Evolutionary conservation across 1,139 yeast genomes (phyloP).

Genomic region (Suhomyces kunorum): DNA sequence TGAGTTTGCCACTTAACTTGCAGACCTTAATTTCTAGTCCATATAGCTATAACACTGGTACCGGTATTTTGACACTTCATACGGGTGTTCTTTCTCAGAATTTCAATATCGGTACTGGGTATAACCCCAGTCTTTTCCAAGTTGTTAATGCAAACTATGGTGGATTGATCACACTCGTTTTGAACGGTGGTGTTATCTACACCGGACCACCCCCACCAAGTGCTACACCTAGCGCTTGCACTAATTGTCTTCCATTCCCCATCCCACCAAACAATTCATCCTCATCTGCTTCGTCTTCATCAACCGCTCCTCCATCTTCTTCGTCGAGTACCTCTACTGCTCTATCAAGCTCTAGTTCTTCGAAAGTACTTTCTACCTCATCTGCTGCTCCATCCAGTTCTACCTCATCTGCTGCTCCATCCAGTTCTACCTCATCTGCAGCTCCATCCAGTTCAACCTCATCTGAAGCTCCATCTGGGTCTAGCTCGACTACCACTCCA

Average conservation of each 20-base stretch:
- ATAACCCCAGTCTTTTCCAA: slow-evolving; percentile 12
- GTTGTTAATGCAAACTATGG: slow-evolving; percentile 20
- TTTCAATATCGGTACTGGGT: slow-evolving; percentile 29
- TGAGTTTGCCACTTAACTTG: slow-evolving; percentile 18
- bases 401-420: not conserved
- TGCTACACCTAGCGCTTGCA: slow-evolving; percentile 7
- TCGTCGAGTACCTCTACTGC: slow-evolving; percentile 1
- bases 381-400: not conserved
- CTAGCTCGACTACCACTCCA: slow-evolving; percentile 1
- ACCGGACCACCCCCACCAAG: slow-evolving; percentile 15
- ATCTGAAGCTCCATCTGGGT: not conserved
- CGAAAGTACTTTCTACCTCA: not conserved
- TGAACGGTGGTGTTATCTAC: slow-evolving; percentile 23
- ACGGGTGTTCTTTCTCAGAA: slow-evolving; percentile 14
- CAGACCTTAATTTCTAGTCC: slow-evolving; percentile 4
- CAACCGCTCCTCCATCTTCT: not conserved
- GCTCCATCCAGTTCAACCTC: not conserved
- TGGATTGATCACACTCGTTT: slow-evolving; percentile 15
- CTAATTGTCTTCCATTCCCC: slow-evolving; percentile 6
- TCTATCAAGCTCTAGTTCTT: not conserved
- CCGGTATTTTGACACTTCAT: slow-evolving; percentile 26
- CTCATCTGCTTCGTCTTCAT: not conserved
- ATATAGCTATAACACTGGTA: slow-evolving; percentile 16
- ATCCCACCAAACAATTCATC: slow-evolving; percentile 2
- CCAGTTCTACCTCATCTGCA: not conserved